A percentile compares a stretch with the other conserved stretches of the same genome.
Evolutionary conservation across 306 rosid species (phyloP).

Genomic region (Vigna angularis): DNA sequence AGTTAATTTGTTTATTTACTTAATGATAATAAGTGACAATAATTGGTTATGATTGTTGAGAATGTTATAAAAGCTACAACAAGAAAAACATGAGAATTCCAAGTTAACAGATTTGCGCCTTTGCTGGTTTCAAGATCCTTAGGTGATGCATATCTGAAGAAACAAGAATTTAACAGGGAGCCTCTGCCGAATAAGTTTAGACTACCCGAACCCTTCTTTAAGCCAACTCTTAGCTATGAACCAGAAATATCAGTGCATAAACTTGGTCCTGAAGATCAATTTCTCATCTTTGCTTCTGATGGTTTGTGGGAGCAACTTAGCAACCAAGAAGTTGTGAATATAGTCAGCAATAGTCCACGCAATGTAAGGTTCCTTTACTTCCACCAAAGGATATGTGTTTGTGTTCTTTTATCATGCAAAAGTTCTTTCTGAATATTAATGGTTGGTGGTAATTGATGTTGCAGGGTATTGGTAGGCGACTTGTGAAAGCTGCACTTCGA

Average conservation of each 20-base stretch:
- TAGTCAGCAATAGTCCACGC: constrained; percentile 66
- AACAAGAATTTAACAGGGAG: constrained; percentile 73
- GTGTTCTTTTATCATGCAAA: not conserved
- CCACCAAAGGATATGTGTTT: not conserved
- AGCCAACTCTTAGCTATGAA: constrained; percentile 73
- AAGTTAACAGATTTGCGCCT: constrained; percentile 37
- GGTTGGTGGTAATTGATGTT: constrained; percentile 1
- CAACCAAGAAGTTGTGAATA: constrained; percentile 77
- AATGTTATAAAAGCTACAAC: constrained; percentile 8
- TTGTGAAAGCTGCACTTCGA: constrained; percentile 69
- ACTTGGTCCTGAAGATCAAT: constrained; percentile 70
- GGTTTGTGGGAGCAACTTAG: constrained; percentile 94
- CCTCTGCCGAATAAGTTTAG: constrained; percentile 68
- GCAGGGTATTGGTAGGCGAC: constrained; percentile 69
- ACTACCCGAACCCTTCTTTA: constrained; percentile 69
- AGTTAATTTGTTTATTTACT: no score
- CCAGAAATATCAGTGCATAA: constrained; percentile 66
- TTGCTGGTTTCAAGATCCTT: constrained; percentile 83
- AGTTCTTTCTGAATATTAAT: not conserved
- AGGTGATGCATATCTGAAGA: constrained; percentile 89
- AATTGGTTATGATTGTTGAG: not conserved
- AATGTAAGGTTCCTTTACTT: constrained; percentile 52
- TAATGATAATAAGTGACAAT: no score
- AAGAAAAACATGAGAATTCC: not conserved
- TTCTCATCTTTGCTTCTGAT: constrained; percentile 83